phyloP scores from a whole-genome alignment of 2,329 filamentous ascomycete genomes.

The Sporothrix globosa region DNA sequence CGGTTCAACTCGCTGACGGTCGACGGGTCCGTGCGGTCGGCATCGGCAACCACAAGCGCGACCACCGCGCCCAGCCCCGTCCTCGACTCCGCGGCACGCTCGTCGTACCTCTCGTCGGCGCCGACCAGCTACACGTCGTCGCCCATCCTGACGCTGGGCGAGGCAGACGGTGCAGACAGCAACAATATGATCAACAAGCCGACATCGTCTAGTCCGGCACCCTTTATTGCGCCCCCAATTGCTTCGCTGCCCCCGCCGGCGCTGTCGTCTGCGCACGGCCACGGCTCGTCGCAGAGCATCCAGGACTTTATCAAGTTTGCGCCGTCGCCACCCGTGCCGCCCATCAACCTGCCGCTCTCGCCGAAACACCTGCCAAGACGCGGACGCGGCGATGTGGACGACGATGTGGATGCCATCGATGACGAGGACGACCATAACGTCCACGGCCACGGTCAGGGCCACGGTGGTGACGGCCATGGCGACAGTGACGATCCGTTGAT shows the following conservation, averaged over 20 bases:
- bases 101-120: slow-evolving; percentile 33
- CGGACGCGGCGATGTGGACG: neutral
- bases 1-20: slow-evolving; percentile 36
- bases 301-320: slow-evolving; percentile 36
- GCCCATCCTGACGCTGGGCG: slow-evolving; percentile 22
- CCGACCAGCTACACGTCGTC: slow-evolving; percentile 34
- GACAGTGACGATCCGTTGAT: neutral
- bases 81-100: slow-evolving; percentile 30
- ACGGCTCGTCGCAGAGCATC: slow-evolving; percentile 29
- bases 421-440: slow-evolving; percentile 4
- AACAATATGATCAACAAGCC: neutral
- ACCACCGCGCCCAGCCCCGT: slow-evolving; percentile 30
- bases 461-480: no score
- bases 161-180: neutral
- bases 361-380: slow-evolving; percentile 7
- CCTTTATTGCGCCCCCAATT: slow-evolving; percentile 24
- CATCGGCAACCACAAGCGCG: neutral
- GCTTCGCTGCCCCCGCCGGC: slow-evolving; percentile 19
- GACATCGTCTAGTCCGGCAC: neutral
- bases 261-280: neutral
- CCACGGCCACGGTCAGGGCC: no score
- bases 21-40: slow-evolving; percentile 31
- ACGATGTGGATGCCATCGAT: neutral
- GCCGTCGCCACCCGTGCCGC: slow-evolving; percentile 33
- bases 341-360: slow-evolving; percentile 33